These are phyloP conservation scores for Przewalskia tangutica DNA, from an alignment of 257 asterid species.

Conservation along the genomic window DNA sequence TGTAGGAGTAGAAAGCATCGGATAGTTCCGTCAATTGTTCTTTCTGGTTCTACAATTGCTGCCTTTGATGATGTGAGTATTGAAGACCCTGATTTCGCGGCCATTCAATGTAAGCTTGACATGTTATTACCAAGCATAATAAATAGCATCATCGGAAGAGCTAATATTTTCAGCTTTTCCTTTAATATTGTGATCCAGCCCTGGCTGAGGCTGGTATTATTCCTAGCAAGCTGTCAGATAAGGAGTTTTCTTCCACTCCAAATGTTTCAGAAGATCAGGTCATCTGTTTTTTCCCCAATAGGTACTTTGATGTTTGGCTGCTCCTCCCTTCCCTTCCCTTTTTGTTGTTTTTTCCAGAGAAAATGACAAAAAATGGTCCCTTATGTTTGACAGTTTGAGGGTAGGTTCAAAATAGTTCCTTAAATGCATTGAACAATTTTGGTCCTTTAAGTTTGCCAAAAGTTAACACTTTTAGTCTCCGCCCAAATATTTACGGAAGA, in stretches of 20 bases:
- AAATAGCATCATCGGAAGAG: neutral
- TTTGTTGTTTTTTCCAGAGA: neutral
- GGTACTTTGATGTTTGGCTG: slow-evolving; percentile 28
- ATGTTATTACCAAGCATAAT: neutral
- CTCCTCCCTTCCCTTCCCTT: neutral
- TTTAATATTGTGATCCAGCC: slow-evolving; percentile 30
- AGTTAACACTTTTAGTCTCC: too few relatives aligned
- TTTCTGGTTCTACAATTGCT: slow-evolving; percentile 54
- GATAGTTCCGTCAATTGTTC: slow-evolving; percentile 51
- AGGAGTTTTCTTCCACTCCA: slow-evolving; percentile 7
- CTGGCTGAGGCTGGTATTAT: slow-evolving; percentile 84
- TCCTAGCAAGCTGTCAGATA: slow-evolving; percentile 62
- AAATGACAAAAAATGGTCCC: too few relatives aligned
- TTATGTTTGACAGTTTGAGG: too few relatives aligned
- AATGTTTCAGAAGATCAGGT: slow-evolving; percentile 22
- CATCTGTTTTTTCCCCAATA: slow-evolving; percentile 50
- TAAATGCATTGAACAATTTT: too few relatives aligned
- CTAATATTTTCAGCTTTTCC: slow-evolving; percentile 8
- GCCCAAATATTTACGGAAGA: too few relatives aligned
- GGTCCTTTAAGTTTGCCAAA: too few relatives aligned
- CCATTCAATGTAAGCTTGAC: slow-evolving; percentile 58
- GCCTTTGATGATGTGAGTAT: slow-evolving; percentile 73
- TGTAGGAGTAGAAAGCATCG: slow-evolving; percentile 51
- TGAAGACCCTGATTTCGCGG: slow-evolving; percentile 75
- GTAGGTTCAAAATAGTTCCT: too few relatives aligned